Evolutionary conservation across 495 filamentous ascomycete genomes (phyloP), one percentile per base, ranked within the genome.

Genomic region (Delitschia confertaspora): DNA sequence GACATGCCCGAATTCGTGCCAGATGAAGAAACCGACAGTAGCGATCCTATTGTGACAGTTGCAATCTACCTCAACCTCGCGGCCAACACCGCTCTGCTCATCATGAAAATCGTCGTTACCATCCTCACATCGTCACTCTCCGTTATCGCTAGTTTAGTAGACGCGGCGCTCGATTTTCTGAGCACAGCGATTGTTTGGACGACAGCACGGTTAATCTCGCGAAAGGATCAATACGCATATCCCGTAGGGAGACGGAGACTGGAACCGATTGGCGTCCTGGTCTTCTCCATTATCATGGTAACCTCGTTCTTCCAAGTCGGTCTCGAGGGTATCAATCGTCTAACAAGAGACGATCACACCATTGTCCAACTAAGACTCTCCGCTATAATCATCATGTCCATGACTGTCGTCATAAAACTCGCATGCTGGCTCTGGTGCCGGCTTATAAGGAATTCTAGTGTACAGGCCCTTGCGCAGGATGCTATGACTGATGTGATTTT

Each of bases 351-450:
- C 1, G 71, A 89, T 39, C 82, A 78, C 34, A 66, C 73, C 17
- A 64, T 93, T 20, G 78, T 95, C 27, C 55, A 80, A 50, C 73
- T 95, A 14, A 79, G 80, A 0, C 54, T 80, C n/a, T 73, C 85
- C 0, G 79, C 87, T 2, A 81, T 93, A 32, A 63, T 64, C 16
- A 86, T 95, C 49, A 89, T 95, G 86, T 69, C 79, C 5, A 65
- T 70, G 20, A 95, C 88, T 0, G 80, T 95, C 18, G 56, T 88
- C 9, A 76, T 94, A 53, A 95, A 94, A 57, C 69, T 78, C 18
- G 40, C 73, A n/a, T 87, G 82, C 63, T 95, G 85, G 83, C 58
- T 94, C 20, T 95, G 83, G 82, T 94, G 88, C 60, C 84, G 86
- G 2, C 62, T 88, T 10, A 82, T 95, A 42, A 84, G 81, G 25